Evolutionary conservation across 225 moss, liverwort and hornwort species (phyloP).

Genomic region (Thuidium tamariscinum): DNA sequence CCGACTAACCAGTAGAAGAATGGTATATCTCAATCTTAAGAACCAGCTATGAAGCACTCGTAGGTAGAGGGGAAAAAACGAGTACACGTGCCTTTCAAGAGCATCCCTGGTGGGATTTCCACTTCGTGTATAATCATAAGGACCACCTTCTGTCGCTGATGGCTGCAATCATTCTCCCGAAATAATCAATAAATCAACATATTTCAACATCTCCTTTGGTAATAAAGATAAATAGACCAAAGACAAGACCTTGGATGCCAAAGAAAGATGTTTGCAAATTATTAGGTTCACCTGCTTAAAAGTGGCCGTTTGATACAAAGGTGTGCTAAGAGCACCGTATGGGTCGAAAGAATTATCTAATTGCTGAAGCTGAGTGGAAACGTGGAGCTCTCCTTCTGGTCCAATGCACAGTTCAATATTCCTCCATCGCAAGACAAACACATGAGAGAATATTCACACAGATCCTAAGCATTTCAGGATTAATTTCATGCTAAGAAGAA

Average conservation of each 20-base stretch:
- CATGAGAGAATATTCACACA: background rate
- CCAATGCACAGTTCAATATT: background rate
- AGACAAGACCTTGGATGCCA: background rate
- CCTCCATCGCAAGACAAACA: background rate
- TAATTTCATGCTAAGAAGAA: background rate
- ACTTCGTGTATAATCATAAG: conserved; percentile 91
- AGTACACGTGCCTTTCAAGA: conserved; percentile 53
- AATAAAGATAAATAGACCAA: background rate
- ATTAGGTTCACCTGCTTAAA: conserved; percentile 44
- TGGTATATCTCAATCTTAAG: background rate
- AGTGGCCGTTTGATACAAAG: conserved; percentile 90
- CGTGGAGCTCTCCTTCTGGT: conserved; percentile 34
- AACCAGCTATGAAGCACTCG: background rate
- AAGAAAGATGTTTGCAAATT: background rate
- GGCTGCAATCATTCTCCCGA: conserved; percentile 33
- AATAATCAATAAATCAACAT: background rate
- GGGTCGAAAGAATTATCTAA: conserved; percentile 47
- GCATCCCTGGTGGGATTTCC: conserved; percentile 87
- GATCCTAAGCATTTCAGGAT: background rate
- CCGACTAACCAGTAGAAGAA: background rate
- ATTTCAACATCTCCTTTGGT: background rate
- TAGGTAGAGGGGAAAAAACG: background rate
- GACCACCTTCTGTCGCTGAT: conserved; percentile 73
- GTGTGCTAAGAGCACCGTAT: conserved; percentile 58
- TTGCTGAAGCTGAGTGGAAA: conserved; percentile 83